Conservation (phyloP, 768 basidiomycete species). For the Mycena kentingensis region DNA sequence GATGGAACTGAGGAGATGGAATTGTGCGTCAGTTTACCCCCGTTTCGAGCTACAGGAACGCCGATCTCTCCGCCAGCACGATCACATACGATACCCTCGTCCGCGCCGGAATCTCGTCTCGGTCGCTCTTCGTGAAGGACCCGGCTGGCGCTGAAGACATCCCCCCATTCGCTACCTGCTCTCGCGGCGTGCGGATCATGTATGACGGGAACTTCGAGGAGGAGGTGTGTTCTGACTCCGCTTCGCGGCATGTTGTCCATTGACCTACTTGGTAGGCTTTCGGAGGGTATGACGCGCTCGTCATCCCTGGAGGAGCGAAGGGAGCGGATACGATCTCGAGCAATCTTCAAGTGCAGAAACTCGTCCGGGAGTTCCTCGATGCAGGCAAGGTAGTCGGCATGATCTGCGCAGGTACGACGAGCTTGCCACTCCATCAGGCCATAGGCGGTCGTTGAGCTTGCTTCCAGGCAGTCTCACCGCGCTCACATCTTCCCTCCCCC, state of each 20-base stretch:
- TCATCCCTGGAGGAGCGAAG: slow-evolving; percentile 78
- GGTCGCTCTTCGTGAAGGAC: slow-evolving; percentile 65
- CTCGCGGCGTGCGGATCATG: slow-evolving; percentile 72
- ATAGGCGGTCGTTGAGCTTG: background rate
- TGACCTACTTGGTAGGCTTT: background rate
- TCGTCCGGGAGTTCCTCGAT: slow-evolving; percentile 59
- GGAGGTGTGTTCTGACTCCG: slow-evolving; percentile 48
- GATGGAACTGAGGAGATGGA: slow-evolving; percentile 91
- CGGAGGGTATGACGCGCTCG: slow-evolving; percentile 58
- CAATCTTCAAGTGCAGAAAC: slow-evolving; percentile 57
- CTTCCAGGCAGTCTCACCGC: slow-evolving; percentile 69
- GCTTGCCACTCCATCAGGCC: background rate
- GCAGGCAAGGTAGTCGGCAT: slow-evolving; percentile 68
- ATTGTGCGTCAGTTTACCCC: slow-evolving; percentile 53
- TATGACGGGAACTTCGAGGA: slow-evolving; percentile 60
- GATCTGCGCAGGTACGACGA: slow-evolving; percentile 75
- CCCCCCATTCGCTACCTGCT: slow-evolving; percentile 60
- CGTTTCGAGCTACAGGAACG: background rate
- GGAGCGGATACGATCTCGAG: slow-evolving; percentile 75
- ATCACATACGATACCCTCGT: slow-evolving; percentile 83
- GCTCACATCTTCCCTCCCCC: slow-evolving; percentile 57
- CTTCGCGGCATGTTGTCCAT: slow-evolving; percentile 11
- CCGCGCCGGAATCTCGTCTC: slow-evolving; percentile 66
- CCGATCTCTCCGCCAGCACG: slow-evolving; percentile 47
- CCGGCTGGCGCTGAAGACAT: slow-evolving; percentile 30